Base-by-base conservation (phyloP, 1,284 basidiomycete species). In the Malassezia cuniculi region DNA sequence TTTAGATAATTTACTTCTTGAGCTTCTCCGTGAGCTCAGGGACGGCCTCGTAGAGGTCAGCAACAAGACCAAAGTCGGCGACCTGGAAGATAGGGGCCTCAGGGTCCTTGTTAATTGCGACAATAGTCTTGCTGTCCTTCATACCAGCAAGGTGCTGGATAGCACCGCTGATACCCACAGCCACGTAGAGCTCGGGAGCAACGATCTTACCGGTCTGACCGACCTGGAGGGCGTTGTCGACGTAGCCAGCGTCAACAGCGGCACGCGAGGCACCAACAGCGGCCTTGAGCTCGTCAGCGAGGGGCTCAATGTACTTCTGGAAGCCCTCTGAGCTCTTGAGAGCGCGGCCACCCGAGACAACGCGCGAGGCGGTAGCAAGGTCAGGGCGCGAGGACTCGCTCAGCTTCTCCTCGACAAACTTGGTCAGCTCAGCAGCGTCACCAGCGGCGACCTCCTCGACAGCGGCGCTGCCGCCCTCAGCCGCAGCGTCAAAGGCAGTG, bases 11-110 rank as follows among this genome's bases (percentile, higher is more conserved):
- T n/a, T 6, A 26, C 5, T 15, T 26, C 27, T 35, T 24, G 32
- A 45, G 36, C 37, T 45, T 45, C 36, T 39, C 42, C 28, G 32
- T 48, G n/a, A 66, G 44, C 53, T 65, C 62, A n/a, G 66, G 66
- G 12, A 68, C 66, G 11, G 66, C 66, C 29, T 68, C 59, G 45
- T 62, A 61, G 16, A 64, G 41, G 55, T 69, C 68, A 3, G 68
- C 90, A 3, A 95, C 89, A 16, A 97, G 77, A 5, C 93, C 93
- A 14, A 82, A 76, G 69, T 99, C 93, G 25, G 93, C 93, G 1
- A 99, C 81, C 71, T 97, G 90, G 78, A 95, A 95, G 65, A 99
- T 99, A 5, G 93, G 93, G 12, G 93, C 93, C 63, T 99, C 90
- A 33, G 86, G 75, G 66, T 95, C 90, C 77, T 99, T 99, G 75